phyloP scores from a whole-genome alignment of 2,329 filamentous ascomycete genomes.

The Canariomyces notabilis region DNA sequence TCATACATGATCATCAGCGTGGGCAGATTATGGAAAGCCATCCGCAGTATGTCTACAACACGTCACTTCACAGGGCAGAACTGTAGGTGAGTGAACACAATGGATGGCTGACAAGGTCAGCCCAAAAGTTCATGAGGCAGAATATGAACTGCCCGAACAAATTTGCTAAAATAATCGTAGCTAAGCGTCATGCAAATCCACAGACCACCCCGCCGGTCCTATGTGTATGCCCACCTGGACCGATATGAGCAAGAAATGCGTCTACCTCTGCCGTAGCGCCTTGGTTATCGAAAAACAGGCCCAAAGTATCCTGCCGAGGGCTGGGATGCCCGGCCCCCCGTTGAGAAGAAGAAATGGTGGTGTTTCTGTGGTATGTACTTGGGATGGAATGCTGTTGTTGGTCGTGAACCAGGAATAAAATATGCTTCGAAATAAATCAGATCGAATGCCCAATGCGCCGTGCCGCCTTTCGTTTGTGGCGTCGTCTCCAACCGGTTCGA shows the following conservation, averaged over 20 bases:
- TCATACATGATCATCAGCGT: too few species aligned
- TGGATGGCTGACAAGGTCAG: slow-evolving; percentile 6
- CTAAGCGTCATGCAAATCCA: not conserved
- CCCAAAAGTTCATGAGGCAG: too few species aligned
- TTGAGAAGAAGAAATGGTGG: slow-evolving; percentile 3
- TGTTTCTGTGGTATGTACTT: not conserved
- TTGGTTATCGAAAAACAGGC: not conserved
- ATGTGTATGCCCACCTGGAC: slow-evolving; percentile 7
- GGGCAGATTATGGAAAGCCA: too few species aligned
- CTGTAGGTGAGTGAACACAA: not conserved
- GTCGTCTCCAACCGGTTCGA: slow-evolving; percentile 8
- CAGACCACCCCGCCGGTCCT: slow-evolving; percentile 10
- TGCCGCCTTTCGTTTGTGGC: not conserved
- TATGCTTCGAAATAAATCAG: not conserved
- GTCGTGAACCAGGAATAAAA: not conserved
- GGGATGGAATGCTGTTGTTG: not conserved
- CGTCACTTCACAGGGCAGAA: too few species aligned
- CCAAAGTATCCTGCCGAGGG: not conserved
- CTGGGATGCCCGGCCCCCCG: not conserved
- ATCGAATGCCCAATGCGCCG: not conserved
- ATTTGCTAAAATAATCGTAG: too few species aligned
- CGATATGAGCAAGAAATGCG: slow-evolving; percentile 8
- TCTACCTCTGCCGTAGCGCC: slow-evolving; percentile 1
- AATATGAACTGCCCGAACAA: too few species aligned
- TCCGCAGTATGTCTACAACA: too few species aligned